phyloP scores from a whole-genome alignment of 192 early-diverging fungal species.

The Glomus cerebriforme region DNA sequence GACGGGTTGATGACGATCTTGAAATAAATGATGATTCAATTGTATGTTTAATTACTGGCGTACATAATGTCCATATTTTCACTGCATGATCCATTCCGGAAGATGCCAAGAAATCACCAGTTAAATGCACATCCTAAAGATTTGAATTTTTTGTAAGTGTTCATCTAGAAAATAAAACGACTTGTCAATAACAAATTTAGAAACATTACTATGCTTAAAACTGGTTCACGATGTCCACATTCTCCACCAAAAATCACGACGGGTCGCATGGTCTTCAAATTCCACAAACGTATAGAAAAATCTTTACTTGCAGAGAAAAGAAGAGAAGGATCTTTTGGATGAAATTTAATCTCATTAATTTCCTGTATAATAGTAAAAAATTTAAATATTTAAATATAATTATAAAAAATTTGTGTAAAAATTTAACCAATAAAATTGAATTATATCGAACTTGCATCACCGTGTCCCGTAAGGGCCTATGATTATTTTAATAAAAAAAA shows the following conservation, averaged over 20 bases:
- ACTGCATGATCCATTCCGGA: constrained; percentile 25
- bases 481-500: neutral
- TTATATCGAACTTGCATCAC: constrained; percentile 19
- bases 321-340: neutral
- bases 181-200: neutral
- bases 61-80: constrained; percentile 34
- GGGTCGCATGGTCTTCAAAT: neutral
- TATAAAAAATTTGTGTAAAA: neutral
- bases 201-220: constrained; percentile 26
- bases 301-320: constrained; percentile 29
- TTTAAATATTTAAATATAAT: neutral
- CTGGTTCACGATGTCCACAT: constrained; percentile 22
- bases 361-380: constrained; percentile 7
- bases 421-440: neutral
- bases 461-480: constrained; percentile 25
- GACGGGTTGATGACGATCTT: neutral
- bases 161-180: neutral
- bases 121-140: constrained; percentile 24
- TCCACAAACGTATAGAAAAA: constrained; percentile 31
- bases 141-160: neutral
- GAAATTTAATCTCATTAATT: constrained; percentile 31
- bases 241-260: constrained; percentile 27
- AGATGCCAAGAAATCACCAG: constrained; percentile 24
- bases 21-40: constrained; percentile 9
- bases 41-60: neutral